phyloP scores from a whole-genome alignment of 352 stramenopile genomes.

The Globisporangium parvum region DNA sequence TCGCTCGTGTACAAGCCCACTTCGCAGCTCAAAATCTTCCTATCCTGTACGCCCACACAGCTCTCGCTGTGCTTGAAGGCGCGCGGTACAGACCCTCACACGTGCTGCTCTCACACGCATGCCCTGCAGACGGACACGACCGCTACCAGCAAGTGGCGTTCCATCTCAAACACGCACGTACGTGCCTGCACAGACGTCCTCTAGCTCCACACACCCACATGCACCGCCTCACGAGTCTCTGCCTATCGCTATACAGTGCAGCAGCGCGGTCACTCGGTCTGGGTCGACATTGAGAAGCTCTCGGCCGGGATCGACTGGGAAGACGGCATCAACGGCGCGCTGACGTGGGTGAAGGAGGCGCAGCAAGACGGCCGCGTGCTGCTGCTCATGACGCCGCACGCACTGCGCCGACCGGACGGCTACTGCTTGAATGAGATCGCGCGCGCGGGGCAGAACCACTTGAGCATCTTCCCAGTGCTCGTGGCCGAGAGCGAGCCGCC shows the following conservation, averaged over 20 bases:
- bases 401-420: conserved; percentile 58
- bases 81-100: not conserved
- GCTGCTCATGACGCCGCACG: conserved; percentile 75
- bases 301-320: conserved; percentile 73
- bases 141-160: conserved; percentile 67
- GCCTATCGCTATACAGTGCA: conserved; percentile 31
- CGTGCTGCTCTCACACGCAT: not conserved
- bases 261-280: conserved; percentile 51
- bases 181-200: conserved; percentile 1
- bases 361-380: conserved; percentile 65
- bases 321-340: conserved; percentile 51
- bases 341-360: conserved; percentile 67
- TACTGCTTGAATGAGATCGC: conserved; percentile 81
- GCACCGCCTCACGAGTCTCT: no score
- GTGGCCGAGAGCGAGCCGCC: conserved; percentile 60
- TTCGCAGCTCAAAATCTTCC: conserved; percentile 60
- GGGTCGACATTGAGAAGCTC: conserved; percentile 67
- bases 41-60: conserved; percentile 39
- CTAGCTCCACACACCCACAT: no score
- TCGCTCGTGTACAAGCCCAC: conserved; percentile 37
- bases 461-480: conserved; percentile 70
- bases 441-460: conserved; percentile 42
- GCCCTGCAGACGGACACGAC: conserved; percentile 54
- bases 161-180: conserved; percentile 59
- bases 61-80: not conserved